phyloP scores from a whole-genome alignment of 2,329 filamentous ascomycete species.

The Diaporthe amygdali region DNA sequence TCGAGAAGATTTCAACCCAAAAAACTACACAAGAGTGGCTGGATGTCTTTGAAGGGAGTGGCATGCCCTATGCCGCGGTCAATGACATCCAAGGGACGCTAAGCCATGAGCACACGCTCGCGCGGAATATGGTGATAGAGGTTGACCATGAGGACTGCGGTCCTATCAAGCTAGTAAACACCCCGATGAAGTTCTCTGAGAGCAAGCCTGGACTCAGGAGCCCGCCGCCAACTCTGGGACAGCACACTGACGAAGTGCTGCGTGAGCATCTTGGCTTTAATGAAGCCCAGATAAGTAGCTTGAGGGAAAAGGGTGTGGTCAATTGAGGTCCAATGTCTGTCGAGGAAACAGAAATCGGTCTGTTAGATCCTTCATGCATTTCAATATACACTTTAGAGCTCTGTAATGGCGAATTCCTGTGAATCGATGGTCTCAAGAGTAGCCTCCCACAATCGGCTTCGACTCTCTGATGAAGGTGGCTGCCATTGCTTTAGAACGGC shows the following conservation, averaged over 20 bases:
- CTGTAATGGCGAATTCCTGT: background rate
- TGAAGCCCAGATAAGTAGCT: constrained; percentile 59
- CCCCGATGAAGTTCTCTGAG: constrained; percentile 91
- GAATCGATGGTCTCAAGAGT: background rate
- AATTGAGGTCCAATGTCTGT: constrained; percentile 38
- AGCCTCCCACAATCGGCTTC: background rate
- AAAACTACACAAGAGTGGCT: constrained; percentile 92
- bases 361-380: background rate
- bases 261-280: constrained; percentile 65
- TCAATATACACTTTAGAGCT: background rate
- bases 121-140: constrained; percentile 88
- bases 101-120: constrained; percentile 82
- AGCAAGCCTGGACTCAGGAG: constrained; percentile 77
- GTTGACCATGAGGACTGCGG: constrained; percentile 85
- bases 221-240: constrained; percentile 82
- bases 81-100: constrained; percentile 90
- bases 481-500: background rate
- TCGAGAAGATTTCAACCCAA: constrained; percentile 75
- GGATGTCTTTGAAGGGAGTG: constrained; percentile 82
- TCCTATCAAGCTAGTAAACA: constrained; percentile 87
- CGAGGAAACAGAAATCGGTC: background rate
- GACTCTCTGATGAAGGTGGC: background rate
- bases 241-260: constrained; percentile 85
- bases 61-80: constrained; percentile 90
- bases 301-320: constrained; percentile 73